phyloP scores from a whole-genome alignment of 2,329 filamentous ascomycete species.

The Ophiocordyceps camponoti-saundersi region DNA sequence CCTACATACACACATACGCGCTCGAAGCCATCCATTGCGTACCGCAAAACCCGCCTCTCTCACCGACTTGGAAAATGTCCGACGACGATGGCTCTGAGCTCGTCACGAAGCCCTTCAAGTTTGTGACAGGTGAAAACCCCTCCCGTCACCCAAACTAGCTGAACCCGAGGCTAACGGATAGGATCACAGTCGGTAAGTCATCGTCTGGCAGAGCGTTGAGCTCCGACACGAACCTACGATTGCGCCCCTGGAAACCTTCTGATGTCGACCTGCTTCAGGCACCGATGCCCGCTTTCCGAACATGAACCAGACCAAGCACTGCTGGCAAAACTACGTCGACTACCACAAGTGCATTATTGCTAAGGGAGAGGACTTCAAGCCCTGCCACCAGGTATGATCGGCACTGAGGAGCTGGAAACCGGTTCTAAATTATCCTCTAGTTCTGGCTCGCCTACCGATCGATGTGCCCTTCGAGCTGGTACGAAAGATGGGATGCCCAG shows the following conservation, averaged over 20 bases:
- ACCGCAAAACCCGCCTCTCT: constrained; percentile 7
- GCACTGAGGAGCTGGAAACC: neutral
- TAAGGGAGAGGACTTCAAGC: constrained; percentile 96
- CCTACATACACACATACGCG: too few species aligned
- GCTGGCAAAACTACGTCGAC: constrained; percentile 99
- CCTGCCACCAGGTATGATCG: constrained; percentile 77
- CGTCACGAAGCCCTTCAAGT: constrained; percentile 99
- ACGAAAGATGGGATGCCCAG: constrained; percentile 91
- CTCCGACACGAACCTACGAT: constrained; percentile 12
- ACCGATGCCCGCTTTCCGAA: constrained; percentile 99
- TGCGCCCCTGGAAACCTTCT: neutral
- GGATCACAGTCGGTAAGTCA: constrained; percentile 25
- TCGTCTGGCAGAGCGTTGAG: constrained; percentile 4
- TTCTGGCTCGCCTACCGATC: constrained; percentile 96
- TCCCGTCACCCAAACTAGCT: constrained; percentile 18
- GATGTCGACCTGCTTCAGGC: constrained; percentile 34
- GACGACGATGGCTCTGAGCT: constrained; percentile 64
- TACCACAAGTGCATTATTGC: constrained; percentile 99
- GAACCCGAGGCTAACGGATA: constrained; percentile 22
- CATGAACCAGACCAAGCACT: constrained; percentile 98
- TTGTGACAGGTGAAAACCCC: constrained; percentile 77
- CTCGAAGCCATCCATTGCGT: neutral
- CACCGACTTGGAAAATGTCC: constrained; percentile 53
- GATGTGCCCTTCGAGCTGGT: constrained; percentile 91
- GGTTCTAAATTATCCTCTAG: constrained; percentile 28